phyloP scores from a whole-genome alignment of 1,284 basidiomycete species.

The Malassezia vespertilionis region DNA sequence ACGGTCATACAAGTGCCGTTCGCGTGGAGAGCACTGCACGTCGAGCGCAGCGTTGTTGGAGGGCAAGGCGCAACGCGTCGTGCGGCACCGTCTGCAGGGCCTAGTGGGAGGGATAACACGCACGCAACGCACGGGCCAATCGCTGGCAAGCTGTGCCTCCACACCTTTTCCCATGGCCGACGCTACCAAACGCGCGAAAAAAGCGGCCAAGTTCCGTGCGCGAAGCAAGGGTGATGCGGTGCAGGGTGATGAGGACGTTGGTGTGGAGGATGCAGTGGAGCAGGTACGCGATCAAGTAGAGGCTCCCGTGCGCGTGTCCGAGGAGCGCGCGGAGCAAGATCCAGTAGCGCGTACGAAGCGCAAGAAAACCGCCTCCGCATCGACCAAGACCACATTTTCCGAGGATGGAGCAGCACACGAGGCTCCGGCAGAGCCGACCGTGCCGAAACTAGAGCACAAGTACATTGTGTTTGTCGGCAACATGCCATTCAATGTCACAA shows the following conservation, averaged over 20 bases:
- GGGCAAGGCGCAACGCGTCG: too few relatives aligned
- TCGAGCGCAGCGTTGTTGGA: too few relatives aligned
- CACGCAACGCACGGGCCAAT: too few relatives aligned
- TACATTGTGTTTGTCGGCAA: constrained; percentile 45
- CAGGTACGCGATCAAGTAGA: too few relatives aligned
- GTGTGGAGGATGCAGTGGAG: neutral
- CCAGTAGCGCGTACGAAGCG: constrained; percentile 2
- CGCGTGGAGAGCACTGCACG: too few relatives aligned
- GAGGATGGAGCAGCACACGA: constrained; percentile 12
- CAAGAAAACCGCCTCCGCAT: constrained; percentile 16
- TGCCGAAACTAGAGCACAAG: constrained; percentile 12
- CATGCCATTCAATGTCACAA: constrained; percentile 42
- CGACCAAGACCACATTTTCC: constrained; percentile 1
- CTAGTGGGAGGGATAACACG: too few relatives aligned
- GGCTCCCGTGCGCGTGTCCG: neutral
- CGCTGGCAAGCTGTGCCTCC: too few relatives aligned
- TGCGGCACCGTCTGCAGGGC: too few relatives aligned
- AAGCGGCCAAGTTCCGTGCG: constrained; percentile 25
- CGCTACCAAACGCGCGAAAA: constrained; percentile 37
- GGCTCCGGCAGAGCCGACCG: neutral
- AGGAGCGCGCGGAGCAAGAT: neutral
- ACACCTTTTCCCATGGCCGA: too few relatives aligned
- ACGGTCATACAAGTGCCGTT: too few relatives aligned
- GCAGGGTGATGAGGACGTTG: constrained; percentile 15
- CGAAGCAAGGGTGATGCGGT: neutral